Conservation (phyloP, 2,329 filamentous ascomycete genomes). For the Claviceps capensis region DNA sequence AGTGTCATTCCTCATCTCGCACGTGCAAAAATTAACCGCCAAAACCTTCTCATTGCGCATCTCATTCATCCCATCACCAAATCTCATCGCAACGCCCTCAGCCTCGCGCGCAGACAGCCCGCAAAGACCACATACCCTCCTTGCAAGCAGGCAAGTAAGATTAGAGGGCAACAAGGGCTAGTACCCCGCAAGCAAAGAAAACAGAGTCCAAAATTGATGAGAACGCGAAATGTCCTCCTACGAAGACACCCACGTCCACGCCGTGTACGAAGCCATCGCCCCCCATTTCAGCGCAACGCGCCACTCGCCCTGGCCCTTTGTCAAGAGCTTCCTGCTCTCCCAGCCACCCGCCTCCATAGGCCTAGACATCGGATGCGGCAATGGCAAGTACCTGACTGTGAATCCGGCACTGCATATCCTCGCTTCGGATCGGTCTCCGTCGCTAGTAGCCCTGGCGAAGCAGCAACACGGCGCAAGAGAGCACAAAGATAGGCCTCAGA, state of each 20-base stretch:
- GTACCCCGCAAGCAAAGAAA: neutral
- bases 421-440: conserved; percentile 66
- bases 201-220: neutral
- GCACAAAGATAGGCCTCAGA: neutral
- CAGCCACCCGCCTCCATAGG: conserved; percentile 61
- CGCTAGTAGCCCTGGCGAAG: conserved; percentile 37
- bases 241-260: conserved; percentile 78
- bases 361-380: conserved; percentile 87
- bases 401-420: conserved; percentile 68
- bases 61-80: no score
- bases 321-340: conserved; percentile 59
- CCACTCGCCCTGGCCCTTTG: conserved; percentile 83
- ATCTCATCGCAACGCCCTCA: no score
- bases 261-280: conserved; percentile 80
- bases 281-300: conserved; percentile 71
- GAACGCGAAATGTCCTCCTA: conserved; percentile 33
- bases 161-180: no score
- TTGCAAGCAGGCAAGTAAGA: no score
- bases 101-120: no score
- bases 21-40: no score
- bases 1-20: no score
- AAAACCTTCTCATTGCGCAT: no score
- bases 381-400: conserved; percentile 85
- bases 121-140: no score
- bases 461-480: neutral